Evolutionary conservation across 257 asterid genomes (phyloP), one percentile per base, ranked within the genome.

Genomic region (Capsicum chinense): DNA sequence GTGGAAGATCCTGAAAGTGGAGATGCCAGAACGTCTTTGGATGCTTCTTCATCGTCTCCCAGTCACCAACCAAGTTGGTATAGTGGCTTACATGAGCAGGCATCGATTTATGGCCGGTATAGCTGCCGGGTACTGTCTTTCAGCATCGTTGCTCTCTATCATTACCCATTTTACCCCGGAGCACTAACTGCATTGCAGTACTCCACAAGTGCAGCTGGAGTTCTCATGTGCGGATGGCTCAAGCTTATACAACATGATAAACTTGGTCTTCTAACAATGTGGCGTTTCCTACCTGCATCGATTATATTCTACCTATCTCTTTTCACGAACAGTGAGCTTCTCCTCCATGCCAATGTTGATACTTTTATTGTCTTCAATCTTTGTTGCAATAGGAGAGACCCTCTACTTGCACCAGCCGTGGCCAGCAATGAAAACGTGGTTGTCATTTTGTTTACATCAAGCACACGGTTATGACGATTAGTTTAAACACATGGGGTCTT

Each of bases 251-350:
- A 94, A 82, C 98, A 90, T 68, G 98, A 95, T 80, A 92, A 88
- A 88, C 97, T 95, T 37, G 96, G 93, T 58, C 92, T 91, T 80
- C 87, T 85, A 47, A 95, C 97, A 11, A 89, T 94, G 97, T 94
- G 99, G 99, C 89, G 92, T 47, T 95, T 95, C 83, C 88, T 95
- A 33, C 99, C 99, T n/a, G 98, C 99, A 42, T 98, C 98, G 2
- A 47, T 92, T 59, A 92, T 95, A 68, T 95, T 95, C 91, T 95
- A 95, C 83, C 74, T 93, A 56, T 94, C 99, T 7, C 91, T 94
- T 71, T 95, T 95, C 82, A 94, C 97, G 15, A 95, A 95, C 88
- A 94, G 98, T 42, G 99, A 95, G 89, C 97, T 95, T 70, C 95
- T 95, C 74, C 99, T 95, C 84, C 99, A 95, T 42, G 96, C 99